Evolutionary conservation across 257 asterid species (phyloP), one percentile per base, ranked within the genome.

Genomic region (Oldenlandia corymbosa): DNA sequence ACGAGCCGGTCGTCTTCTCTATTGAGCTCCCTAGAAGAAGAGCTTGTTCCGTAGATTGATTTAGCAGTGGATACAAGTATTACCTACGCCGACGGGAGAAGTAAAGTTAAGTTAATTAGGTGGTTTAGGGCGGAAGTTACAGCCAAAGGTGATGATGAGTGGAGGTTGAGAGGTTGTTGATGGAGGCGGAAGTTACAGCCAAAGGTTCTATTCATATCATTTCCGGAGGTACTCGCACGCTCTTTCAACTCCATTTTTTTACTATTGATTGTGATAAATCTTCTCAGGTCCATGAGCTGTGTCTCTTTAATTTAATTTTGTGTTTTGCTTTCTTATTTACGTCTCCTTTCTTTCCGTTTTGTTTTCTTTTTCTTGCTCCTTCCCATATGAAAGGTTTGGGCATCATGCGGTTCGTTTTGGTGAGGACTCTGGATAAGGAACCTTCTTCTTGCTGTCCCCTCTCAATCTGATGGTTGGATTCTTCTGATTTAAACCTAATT

Each of bases 311-410:
- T 79, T 81, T 81, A 73, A 48, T 39, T 39, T 9, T 10, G 23
- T 3, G 9, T 42, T 68, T 42, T 26, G 64, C 63, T 61, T 61
- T 55, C 5, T 39, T 24, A 62, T 54, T 49, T 53, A n/a, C 24
- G 20, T 27, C 43, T 27, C 57, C n/a, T 43, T 49, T 24, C 17
- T 46, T 32, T 51, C 49, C 50, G 60, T 23, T 21, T n/a, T 7
- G 28, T 39, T 53, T 26, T 27, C 53, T 23, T 53, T 68, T 61
- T 48, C 26, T 64, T 36, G 54, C 42, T 62, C 47, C 47, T 73
- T 41, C 70, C 70, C 70, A 31, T 68, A 68, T 73, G 75, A 75
- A 81, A 83, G 95, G 86, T 80, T 82, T 66, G 50, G 76, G 73
- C 69, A 68, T 65, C 76, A 65, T 39, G 70, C 68, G 71, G 75